These are phyloP conservation scores for Triticum dicoccoides DNA, from an alignment of 176 grass and related monocot genomes.

Conservation along the genomic window DNA sequence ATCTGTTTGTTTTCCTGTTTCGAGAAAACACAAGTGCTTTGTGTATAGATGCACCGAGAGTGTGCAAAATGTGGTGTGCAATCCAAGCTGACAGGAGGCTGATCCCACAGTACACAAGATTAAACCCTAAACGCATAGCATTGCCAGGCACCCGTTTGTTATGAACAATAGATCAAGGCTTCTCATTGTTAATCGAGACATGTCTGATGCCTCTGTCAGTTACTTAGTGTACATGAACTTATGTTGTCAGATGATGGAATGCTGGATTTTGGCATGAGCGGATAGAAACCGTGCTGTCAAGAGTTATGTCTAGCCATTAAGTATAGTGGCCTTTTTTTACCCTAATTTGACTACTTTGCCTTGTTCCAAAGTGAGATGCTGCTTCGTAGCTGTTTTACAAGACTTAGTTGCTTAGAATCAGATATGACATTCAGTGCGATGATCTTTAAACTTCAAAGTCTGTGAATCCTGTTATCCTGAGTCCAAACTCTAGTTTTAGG, in stretches of 20 bases:
- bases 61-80: background rate
- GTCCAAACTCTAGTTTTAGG: background rate
- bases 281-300: background rate
- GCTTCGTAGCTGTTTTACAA: background rate
- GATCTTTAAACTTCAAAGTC: background rate
- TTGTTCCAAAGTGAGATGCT: background rate
- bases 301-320: background rate
- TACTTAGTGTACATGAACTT: background rate
- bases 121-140: background rate
- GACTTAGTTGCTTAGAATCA: background rate
- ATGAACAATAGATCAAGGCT: background rate
- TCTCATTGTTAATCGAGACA: background rate
- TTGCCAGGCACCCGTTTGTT: background rate
- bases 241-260: background rate
- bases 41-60: background rate
- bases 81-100: background rate
- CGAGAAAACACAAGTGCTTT: background rate
- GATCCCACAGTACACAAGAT: background rate
- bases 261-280: background rate
- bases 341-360: background rate
- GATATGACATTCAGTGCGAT: background rate
- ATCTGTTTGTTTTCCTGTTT: background rate
- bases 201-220: background rate
- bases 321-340: background rate
- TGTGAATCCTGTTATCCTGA: background rate